phyloP scores from a whole-genome alignment of 2,329 filamentous ascomycete genomes.

The Paecilomyces variotii region DNA sequence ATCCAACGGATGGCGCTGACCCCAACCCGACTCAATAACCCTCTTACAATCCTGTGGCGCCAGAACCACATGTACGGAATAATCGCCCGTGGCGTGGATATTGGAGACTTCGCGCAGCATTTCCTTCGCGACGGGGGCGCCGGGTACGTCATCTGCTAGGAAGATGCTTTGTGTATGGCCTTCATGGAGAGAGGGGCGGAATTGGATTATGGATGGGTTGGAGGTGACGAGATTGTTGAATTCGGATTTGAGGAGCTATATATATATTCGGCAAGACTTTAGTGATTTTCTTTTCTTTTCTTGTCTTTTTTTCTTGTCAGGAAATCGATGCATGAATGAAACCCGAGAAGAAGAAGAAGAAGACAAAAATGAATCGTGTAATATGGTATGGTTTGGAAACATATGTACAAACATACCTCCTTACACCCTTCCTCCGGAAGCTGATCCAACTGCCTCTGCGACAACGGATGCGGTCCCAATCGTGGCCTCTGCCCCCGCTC shows the following conservation, averaged over 20 bases:
- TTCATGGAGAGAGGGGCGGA: neutral
- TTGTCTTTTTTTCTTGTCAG: too few species aligned
- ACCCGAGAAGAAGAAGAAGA: neutral
- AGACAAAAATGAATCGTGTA: too few species aligned
- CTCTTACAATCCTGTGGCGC: constrained; percentile 2
- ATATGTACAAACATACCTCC: neutral
- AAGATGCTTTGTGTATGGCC: neutral
- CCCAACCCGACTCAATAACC: neutral
- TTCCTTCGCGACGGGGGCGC: neutral
- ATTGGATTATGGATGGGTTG: neutral
- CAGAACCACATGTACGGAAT: constrained; percentile 1
- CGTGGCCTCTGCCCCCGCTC: neutral
- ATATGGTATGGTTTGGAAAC: neutral
- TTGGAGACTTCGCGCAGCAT: neutral
- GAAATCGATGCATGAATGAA: neutral
- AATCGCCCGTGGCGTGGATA: constrained; percentile 1
- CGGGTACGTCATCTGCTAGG: neutral
- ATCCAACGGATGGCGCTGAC: constrained; percentile 1
- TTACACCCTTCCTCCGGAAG: neutral
- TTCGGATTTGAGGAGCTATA: neutral
- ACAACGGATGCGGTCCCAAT: constrained; percentile 1
- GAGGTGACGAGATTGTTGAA: neutral
- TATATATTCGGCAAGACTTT: too few species aligned
- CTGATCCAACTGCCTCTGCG: constrained; percentile 1
- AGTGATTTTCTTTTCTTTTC: too few species aligned